Base-by-base conservation (phyloP, 1,284 basidiomycete species). In the Clitocybe nebularis region DNA sequence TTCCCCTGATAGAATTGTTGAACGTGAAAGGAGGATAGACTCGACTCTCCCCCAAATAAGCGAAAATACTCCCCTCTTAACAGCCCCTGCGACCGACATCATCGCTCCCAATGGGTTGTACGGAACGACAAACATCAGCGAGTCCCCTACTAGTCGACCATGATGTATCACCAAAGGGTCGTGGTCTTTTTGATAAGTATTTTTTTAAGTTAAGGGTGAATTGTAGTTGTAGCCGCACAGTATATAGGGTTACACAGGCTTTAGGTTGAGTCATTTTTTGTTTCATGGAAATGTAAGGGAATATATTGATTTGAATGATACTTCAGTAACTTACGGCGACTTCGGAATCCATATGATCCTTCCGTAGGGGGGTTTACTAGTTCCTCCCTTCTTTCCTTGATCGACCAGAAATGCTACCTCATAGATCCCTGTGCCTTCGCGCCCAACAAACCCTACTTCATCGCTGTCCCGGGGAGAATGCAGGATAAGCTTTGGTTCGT, bases 351-450 rank as follows among this genome's bases (percentile, higher is more conserved):
- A 77, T 10, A 63, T 62, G 20, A 77, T 60, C 51, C 62, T 68
- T 10, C 69, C 74, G 41, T 70, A 74, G 5, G 74, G 72, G 1
- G 73, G 75, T 3, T 36, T 51, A 2, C 55, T 53, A 28, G 49
- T 56, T 9, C 59, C 65, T 22, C 49, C 49, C 13, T 60, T 54
- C 16, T 55, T 53, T 10, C 51, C 48, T 4, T 45, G 50, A 5
- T 53, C 52, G 1, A 77, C 69, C 37, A 48, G 62, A 50, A 81
- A 71, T 2, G 61, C 75, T 3, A 81, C 63, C 49, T 81, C 77
- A 42, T 67, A 72, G 4, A 79, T 68, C 1, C 71, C 71, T 4
- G 60, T 51, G 1, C 59, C 67, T 11, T 52, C 52, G n/a, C 44
- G 45, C 13, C 43, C 45, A 5, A 78, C 43, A 44, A 71, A 69